A percentile compares a stretch with the other conserved stretches of the same genome.
These are phyloP conservation scores for Coemansia sp. DNA, from an alignment of 192 early-diverging fungal genomes.

Conservation along the genomic window DNA sequence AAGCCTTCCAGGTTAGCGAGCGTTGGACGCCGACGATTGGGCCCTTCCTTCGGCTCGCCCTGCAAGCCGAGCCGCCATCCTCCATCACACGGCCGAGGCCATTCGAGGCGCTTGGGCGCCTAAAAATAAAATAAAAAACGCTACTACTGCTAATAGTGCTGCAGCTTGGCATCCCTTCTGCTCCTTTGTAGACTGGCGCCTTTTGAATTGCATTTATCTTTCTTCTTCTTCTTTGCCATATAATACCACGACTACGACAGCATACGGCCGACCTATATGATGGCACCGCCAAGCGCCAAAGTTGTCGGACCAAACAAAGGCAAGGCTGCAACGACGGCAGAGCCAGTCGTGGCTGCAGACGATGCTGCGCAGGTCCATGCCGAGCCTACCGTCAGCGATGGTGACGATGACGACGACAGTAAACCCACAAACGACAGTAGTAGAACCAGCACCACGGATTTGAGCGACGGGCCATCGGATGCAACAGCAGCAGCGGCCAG, in stretches of 20 bases:
- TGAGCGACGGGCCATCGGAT: neutral
- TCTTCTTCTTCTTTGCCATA: neutral
- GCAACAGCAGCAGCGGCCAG: neutral
- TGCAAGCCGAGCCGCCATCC: neutral
- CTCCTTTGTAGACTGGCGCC: neutral
- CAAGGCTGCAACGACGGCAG: constrained; percentile 2
- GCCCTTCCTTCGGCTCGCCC: neutral
- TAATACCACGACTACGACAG: neutral
- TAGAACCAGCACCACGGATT: neutral
- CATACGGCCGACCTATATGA: neutral
- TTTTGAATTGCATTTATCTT: neutral
- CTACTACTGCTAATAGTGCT: neutral
- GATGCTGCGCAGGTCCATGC: neutral
- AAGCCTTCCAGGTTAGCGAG: neutral
- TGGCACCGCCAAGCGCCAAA: constrained; percentile 1
- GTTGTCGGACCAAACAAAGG: neutral
- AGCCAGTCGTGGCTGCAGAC: neutral
- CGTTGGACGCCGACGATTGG: constrained; percentile 7
- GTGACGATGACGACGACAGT: neutral
- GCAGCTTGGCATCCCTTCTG: neutral
- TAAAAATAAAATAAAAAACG: neutral
- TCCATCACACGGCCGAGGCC: neutral
- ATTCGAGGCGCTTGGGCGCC: neutral
- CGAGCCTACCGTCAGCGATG: neutral
- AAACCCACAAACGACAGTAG: neutral